These are phyloP conservation scores for Colletotrichum lentis DNA, from an alignment of 2,329 filamentous ascomycete species.

Conservation along the genomic window DNA sequence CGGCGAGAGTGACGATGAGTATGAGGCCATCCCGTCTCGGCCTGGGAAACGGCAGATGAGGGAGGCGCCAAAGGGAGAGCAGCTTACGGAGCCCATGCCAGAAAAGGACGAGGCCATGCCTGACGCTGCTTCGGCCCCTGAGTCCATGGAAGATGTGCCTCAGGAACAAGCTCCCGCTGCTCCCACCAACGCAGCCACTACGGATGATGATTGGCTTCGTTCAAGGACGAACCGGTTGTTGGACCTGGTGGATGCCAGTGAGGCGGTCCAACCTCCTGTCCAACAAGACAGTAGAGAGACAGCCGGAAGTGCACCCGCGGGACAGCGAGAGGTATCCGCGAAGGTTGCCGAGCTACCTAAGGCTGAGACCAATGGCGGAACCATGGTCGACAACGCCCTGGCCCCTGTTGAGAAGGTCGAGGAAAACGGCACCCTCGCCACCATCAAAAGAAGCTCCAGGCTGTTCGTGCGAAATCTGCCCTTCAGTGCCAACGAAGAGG, in stretches of 20 bases:
- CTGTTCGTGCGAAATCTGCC: conserved; percentile 90
- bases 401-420: conserved; percentile 42
- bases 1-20: conserved; percentile 76
- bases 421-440: conserved; percentile 59
- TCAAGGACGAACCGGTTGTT: conserved; percentile 86
- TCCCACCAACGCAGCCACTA: conserved; percentile 51
- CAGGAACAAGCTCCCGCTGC: conserved; percentile 25
- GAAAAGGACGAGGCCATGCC: conserved; percentile 31
- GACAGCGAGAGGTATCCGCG: conserved; percentile 27
- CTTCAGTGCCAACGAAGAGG: conserved; percentile 79
- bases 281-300: conserved; percentile 38
- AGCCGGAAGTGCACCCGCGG: conserved; percentile 10
- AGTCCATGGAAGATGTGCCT: conserved; percentile 15
- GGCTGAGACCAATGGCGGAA: conserved; percentile 42
- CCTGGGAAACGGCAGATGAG: conserved; percentile 54
- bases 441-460: conserved; percentile 76
- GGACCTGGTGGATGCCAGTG: conserved; percentile 81
- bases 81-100: conserved; percentile 32
- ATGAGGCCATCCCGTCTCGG: conserved; percentile 70
- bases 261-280: conserved; percentile 48
- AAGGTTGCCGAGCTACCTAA: conserved; percentile 38
- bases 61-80: conserved; percentile 33
- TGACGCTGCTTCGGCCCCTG: conserved; percentile 20
- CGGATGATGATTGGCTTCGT: conserved; percentile 91
- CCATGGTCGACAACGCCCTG: conserved; percentile 39